These are phyloP conservation scores for Alternaria sp. DNA, from an alignment of 2,329 filamentous ascomycete genomes.

Conservation along the genomic window DNA sequence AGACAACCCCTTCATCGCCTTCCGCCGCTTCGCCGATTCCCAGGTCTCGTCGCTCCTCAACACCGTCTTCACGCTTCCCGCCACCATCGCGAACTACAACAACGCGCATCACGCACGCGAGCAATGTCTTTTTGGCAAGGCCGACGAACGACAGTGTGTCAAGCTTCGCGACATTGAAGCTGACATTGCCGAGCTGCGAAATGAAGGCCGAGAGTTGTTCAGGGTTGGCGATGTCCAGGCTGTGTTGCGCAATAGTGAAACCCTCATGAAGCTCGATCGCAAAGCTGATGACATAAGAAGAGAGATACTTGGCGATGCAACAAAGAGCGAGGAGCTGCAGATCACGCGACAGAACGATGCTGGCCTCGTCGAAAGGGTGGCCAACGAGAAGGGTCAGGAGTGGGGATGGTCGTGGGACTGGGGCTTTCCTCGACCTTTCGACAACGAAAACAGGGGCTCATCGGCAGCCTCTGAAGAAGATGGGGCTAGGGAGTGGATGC, in stretches of 20 bases:
- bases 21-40: constrained; percentile 68
- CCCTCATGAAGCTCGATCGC: constrained; percentile 38
- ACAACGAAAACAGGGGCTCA: constrained; percentile 17
- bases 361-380: constrained; percentile 38
- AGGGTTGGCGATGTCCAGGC: constrained; percentile 36
- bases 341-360: constrained; percentile 15
- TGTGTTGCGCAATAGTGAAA: constrained; percentile 44
- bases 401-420: constrained; percentile 49
- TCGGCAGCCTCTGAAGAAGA: constrained; percentile 8
- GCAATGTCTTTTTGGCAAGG: constrained; percentile 45
- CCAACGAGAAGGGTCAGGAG: constrained; percentile 42
- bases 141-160: constrained; percentile 37
- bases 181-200: constrained; percentile 28
- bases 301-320: constrained; percentile 30
- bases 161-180: constrained; percentile 35
- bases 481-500: not conserved
- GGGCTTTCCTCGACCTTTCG: constrained; percentile 42
- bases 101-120: constrained; percentile 41
- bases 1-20: constrained; percentile 65
- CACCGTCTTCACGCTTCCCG: constrained; percentile 56
- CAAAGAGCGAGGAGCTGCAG: not conserved
- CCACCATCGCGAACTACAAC: constrained; percentile 42
- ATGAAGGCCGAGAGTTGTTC: constrained; percentile 38
- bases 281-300: constrained; percentile 37
- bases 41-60: constrained; percentile 64